Evolutionary conservation across 495 filamentous ascomycete species (phyloP).

Genomic region (Podospora fimiseda): DNA sequence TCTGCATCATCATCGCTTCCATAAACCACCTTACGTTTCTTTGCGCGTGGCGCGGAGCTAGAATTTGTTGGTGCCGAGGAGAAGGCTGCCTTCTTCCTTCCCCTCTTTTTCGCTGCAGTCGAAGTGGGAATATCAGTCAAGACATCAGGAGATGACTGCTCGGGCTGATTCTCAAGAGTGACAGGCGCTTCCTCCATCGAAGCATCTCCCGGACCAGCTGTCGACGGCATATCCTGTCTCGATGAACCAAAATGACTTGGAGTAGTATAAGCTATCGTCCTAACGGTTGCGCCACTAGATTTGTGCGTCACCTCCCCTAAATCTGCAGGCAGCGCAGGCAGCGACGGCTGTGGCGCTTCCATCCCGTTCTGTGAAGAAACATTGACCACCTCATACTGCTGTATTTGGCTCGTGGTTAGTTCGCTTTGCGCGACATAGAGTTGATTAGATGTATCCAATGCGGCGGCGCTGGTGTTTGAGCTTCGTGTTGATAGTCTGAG

Average conservation of each 20-base stretch:
- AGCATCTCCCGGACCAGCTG: background rate
- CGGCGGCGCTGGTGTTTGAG: background rate
- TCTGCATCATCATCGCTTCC: background rate
- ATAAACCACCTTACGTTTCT: background rate
- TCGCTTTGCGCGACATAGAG: constrained; percentile 23
- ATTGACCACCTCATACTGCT: constrained; percentile 19
- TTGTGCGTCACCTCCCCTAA: constrained; percentile 9
- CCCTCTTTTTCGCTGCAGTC: background rate
- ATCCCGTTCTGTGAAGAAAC: constrained; percentile 11
- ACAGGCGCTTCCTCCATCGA: background rate
- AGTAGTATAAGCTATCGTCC: constrained; percentile 23
- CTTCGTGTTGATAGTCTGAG: background rate
- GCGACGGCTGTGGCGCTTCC: constrained; percentile 2
- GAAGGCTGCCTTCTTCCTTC: background rate
- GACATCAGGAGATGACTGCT: constrained; percentile 18
- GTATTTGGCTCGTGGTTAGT: constrained; percentile 27
- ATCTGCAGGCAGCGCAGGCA: background rate
- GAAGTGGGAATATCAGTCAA: constrained; percentile 10
- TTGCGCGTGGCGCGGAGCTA: background rate
- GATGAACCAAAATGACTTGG: constrained; percentile 18
- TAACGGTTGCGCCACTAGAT: constrained; percentile 19
- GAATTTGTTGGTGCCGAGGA: background rate
- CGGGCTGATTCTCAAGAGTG: background rate
- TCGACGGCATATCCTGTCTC: background rate
- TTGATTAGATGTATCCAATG: constrained; percentile 8